A percentile compares a stretch with the other conserved stretches of the same genome.
Evolutionary conservation across 2,329 filamentous ascomycete species (phyloP).

Genomic region (Chaetomium globosum): DNA sequence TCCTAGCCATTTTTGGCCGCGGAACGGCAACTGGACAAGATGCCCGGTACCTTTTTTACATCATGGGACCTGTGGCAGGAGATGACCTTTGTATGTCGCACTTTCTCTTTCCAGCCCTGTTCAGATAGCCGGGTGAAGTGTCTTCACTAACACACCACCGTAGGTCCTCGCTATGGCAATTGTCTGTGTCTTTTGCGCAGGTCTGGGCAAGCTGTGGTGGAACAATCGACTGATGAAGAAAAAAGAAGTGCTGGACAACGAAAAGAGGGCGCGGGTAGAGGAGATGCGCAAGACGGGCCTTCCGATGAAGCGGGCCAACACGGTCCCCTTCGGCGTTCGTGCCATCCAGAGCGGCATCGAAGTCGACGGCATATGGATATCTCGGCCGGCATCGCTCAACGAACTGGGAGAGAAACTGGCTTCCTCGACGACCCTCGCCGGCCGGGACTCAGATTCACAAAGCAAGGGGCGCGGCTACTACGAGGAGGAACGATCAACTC

Average conservation of each 20-base stretch:
- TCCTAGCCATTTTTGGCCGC: neutral
- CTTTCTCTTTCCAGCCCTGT: neutral
- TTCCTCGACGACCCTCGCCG: slow-evolving; percentile 32
- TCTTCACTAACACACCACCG: slow-evolving; percentile 30
- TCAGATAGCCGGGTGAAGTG: neutral
- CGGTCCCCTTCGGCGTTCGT: slow-evolving; percentile 82
- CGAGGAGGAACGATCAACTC: slow-evolving; percentile 23
- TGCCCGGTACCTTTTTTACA: slow-evolving; percentile 60
- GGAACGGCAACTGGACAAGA: slow-evolving; percentile 32
- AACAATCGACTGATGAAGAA: slow-evolving; percentile 58
- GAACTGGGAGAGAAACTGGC: slow-evolving; percentile 32
- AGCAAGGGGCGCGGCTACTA: slow-evolving; percentile 27
- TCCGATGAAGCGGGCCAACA: slow-evolving; percentile 48
- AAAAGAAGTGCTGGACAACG: slow-evolving; percentile 66
- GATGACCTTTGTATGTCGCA: slow-evolving; percentile 76
- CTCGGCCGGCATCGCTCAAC: slow-evolving; percentile 51
- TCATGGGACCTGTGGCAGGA: slow-evolving; percentile 84
- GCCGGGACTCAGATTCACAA: slow-evolving; percentile 26
- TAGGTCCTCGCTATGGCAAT: slow-evolving; percentile 76
- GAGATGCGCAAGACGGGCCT: slow-evolving; percentile 61
- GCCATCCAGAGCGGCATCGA: slow-evolving; percentile 82
- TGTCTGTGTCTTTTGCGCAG: slow-evolving; percentile 67
- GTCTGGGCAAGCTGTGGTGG: slow-evolving; percentile 68
- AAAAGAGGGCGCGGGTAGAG: slow-evolving; percentile 58
- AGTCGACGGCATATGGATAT: slow-evolving; percentile 83